phyloP scores from a whole-genome alignment of 1,139 yeast species.

The Suzukiozyma palmioleophila region DNA sequence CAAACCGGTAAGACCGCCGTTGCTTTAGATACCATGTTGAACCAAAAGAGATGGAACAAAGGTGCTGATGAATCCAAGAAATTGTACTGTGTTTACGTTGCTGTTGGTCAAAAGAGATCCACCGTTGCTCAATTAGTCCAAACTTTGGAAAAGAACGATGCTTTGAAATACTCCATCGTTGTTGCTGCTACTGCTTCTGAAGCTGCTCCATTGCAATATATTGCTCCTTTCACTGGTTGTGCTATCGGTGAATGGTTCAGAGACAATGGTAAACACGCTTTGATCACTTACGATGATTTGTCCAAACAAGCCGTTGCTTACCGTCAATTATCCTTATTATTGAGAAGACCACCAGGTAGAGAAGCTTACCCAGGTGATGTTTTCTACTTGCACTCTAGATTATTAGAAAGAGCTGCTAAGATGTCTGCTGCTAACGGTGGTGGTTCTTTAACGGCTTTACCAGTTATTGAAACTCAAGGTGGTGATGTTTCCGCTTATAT shows the following conservation, averaged over 20 bases:
- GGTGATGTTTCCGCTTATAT: constrained; percentile 98
- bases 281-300: constrained; percentile 96
- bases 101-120: constrained; percentile 99
- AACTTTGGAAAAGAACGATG: constrained; percentile 97
- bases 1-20: constrained; percentile 99
- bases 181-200: constrained; percentile 99
- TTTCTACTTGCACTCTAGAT: constrained; percentile 93
- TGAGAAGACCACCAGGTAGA: constrained; percentile 98
- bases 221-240: constrained; percentile 99
- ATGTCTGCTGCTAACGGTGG: constrained; percentile 86
- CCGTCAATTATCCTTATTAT: constrained; percentile 97
- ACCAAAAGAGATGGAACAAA: constrained; percentile 98
- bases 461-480: constrained; percentile 97
- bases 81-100: constrained; percentile 99
- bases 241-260: constrained; percentile 99
- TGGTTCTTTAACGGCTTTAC: constrained; percentile 95
- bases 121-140: constrained; percentile 99
- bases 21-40: constrained; percentile 95
- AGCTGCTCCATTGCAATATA: constrained; percentile 99
- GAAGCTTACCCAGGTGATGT: constrained; percentile 98
- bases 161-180: constrained; percentile 94
- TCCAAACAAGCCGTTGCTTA: constrained; percentile 99
- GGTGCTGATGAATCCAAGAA: constrained; percentile 95
- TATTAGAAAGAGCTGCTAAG: constrained; percentile 97
- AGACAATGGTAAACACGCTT: constrained; percentile 97